Evolutionary conservation across 1,139 yeast genomes (phyloP), one percentile per base, ranked within the genome.

Genomic region (Saccharomyces hybrid): DNA sequence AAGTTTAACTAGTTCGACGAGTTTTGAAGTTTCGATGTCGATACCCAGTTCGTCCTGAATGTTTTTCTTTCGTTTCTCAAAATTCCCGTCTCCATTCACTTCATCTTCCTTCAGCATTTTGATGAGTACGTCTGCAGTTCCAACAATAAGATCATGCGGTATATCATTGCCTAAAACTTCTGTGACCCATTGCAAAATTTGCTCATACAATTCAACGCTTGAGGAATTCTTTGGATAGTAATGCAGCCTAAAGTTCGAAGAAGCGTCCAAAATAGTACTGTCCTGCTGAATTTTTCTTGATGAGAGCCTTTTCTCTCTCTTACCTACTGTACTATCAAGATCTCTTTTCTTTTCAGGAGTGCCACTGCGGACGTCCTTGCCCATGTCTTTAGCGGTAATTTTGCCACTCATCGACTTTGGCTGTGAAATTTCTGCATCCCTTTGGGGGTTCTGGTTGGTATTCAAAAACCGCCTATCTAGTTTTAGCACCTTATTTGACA

Each of bases 381-480:
- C 96, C 86, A 89, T 81, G 55, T 88, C 95, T 47, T 75, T 75
- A 53, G 79, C 73, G 2, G 82, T 72, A 26, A 89, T 75, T 55
- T 77, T 81, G 1, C 96, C 96, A 5, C 76, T 80, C 64, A 89
- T 73, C 0, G 95, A 83, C 53, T 80, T 80, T 0, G 96, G 96
- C 50, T 78, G 81, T 14, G 85, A 82, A 50, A 75, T 68, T 8
- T 75, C 77, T 9, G 79, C 81, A 55, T 80, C 82, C 52, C 71
- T 74, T 8, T 60, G 47, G 0, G 72, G 70, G 42, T 74, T 73
- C 3, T 75, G 68, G 19, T 74, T 66, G 46, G 71, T 73, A 7
- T 67, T 64, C 48, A 72, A 72, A 47, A 81, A 71, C 54, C 83
- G 69, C 57, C 79, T 75, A 62, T 83, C 88, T 60, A 80, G 79